phyloP scores from a whole-genome alignment of 73 alveolate genomes.

The Paramecium octaurelia region DNA sequence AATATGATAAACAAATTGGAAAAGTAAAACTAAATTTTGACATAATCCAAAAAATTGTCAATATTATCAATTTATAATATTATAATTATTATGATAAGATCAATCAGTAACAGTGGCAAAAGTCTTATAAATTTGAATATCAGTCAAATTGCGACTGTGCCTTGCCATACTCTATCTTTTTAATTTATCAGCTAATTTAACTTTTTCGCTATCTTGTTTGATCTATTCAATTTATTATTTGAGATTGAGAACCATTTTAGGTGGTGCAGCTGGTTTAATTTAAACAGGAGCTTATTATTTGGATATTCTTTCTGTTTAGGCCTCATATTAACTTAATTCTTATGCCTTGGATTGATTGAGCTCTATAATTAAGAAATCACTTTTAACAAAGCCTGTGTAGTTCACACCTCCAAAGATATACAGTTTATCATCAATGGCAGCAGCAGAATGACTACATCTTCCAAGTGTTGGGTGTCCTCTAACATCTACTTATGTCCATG shows the following conservation, averaged over 20 bases:
- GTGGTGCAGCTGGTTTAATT: background rate
- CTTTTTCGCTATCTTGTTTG: background rate
- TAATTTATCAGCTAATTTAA: background rate
- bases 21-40: background rate
- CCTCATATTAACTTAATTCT: background rate
- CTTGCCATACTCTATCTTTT: background rate
- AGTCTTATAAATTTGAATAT: background rate
- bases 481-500: background rate
- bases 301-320: background rate
- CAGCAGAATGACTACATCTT: constrained; percentile 33
- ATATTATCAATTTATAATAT: background rate
- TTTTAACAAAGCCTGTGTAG: constrained; percentile 1
- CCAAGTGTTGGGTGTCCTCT: background rate
- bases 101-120: background rate
- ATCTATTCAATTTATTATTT: background rate
- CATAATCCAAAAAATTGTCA: background rate
- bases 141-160: background rate
- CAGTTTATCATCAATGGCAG: background rate
- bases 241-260: background rate
- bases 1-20: background rate
- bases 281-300: background rate
- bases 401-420: constrained; percentile 9
- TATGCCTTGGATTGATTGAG: background rate
- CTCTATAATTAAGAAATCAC: background rate
- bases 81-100: background rate